These are phyloP conservation scores for Arxiozyma slooffiae DNA, from an alignment of 1,139 yeast species.

Conservation along the genomic window DNA sequence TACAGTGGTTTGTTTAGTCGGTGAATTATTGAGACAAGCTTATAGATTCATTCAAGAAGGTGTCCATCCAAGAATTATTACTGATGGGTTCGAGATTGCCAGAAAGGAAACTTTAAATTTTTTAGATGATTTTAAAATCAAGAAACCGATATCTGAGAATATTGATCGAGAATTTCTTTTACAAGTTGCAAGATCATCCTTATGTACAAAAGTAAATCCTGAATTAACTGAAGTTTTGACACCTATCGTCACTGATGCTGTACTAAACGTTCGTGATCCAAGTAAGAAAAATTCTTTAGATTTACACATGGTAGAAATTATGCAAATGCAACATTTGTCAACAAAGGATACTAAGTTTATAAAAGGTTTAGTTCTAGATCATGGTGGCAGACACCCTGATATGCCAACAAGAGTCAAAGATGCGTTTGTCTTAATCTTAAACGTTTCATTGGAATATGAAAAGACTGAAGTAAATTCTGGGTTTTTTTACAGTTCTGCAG, in stretches of 20 bases:
- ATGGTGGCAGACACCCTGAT: conserved; percentile 98
- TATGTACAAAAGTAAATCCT: conserved; percentile 71
- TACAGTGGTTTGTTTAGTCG: conserved; percentile 89
- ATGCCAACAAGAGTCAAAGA: conserved; percentile 87
- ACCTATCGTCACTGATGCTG: conserved; percentile 96
- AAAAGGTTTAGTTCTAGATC: conserved; percentile 88
- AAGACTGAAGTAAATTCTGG: conserved; percentile 97
- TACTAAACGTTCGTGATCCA: conserved; percentile 55
- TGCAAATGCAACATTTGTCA: conserved; percentile 93
- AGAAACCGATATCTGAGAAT: conserved; percentile 30
- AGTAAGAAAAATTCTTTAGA: conserved; percentile 50
- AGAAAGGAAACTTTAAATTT: conserved; percentile 62
- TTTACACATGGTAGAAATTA: conserved; percentile 94
- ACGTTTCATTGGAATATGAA: conserved; percentile 92
- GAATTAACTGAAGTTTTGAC: conserved; percentile 73
- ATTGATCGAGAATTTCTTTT: conserved; percentile 79
- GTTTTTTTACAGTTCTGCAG: conserved; percentile 88
- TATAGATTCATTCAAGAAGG: conserved; percentile 89
- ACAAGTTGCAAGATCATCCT: conserved; percentile 85
- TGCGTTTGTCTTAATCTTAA: conserved; percentile 76
- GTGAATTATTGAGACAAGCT: conserved; percentile 90
- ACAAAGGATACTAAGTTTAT: conserved; percentile 77
- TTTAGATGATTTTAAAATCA: conserved; percentile 50
- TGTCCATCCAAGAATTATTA: conserved; percentile 86
- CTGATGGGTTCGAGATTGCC: conserved; percentile 92